Evolutionary conservation across 345 rosid species (phyloP).

Genomic region (Gossypium arboreum): DNA sequence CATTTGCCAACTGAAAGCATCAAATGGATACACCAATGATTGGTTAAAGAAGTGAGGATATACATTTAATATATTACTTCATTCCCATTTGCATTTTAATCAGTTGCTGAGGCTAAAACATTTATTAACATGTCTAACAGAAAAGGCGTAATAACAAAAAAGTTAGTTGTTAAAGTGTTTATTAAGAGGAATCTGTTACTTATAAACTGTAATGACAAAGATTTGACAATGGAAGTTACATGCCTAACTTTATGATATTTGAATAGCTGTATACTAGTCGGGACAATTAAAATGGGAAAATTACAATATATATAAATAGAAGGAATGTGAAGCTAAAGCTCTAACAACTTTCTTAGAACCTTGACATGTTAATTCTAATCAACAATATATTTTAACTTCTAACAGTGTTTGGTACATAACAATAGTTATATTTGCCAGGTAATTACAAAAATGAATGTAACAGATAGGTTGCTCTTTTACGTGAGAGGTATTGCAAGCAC

Average conservation of each 20-base stretch:
- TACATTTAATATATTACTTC: not conserved
- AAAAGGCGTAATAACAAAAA: not conserved
- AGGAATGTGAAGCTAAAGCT: not conserved
- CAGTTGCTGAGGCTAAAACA: not conserved
- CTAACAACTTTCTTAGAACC: not conserved
- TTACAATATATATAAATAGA: not conserved
- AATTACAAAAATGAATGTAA: not conserved
- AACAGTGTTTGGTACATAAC: not conserved
- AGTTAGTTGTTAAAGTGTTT: not conserved
- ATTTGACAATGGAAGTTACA: not conserved
- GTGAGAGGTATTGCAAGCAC: not conserved
- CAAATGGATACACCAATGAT: constrained; percentile 5
- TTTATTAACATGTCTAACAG: not conserved
- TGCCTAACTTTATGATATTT: not conserved
- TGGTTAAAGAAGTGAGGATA: not conserved
- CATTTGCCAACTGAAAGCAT: constrained; percentile 58
- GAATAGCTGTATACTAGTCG: not conserved
- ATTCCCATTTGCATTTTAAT: not conserved
- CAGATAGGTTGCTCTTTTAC: not conserved
- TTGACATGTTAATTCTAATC: not conserved
- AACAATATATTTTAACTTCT: not conserved
- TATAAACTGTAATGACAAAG: not conserved
- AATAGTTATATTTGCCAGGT: not conserved
- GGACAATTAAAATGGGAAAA: not conserved
- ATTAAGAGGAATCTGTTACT: not conserved